Conservation (phyloP, 352 stramenopile genomes). For the Globisporangium nagaii region DNA sequence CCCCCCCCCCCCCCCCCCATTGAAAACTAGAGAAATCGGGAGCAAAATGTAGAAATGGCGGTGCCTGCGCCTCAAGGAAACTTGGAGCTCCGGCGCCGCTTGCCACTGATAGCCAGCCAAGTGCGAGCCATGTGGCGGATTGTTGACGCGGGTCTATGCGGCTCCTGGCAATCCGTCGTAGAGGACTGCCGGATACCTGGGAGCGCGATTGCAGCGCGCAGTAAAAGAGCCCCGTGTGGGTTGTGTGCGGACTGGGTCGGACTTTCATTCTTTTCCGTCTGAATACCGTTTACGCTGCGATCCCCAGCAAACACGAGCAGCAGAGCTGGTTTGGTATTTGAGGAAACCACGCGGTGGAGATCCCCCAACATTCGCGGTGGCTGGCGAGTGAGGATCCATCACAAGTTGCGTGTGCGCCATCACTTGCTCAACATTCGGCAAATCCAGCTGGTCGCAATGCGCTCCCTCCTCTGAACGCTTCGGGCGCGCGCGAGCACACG, state of each 20-base stretch:
- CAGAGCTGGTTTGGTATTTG: neutral
- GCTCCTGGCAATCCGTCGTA: neutral
- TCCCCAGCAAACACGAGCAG: neutral
- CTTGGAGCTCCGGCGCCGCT: neutral
- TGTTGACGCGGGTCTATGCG: neutral
- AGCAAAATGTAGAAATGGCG: neutral
- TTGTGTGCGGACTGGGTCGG: too few relatives aligned
- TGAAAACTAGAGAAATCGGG: neutral
- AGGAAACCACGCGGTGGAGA: neutral
- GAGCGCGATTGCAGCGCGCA: neutral
- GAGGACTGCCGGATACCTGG: neutral
- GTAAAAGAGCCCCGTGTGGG: too few relatives aligned
- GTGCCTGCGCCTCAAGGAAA: neutral
- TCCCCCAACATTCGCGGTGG: neutral
- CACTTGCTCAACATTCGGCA: conserved; percentile 1
- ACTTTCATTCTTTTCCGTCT: neutral
- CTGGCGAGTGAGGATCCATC: neutral
- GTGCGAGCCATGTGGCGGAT: neutral
- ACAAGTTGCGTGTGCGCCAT: neutral
- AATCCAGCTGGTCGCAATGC: neutral
- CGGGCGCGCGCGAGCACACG: neutral
- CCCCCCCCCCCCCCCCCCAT: too few relatives aligned
- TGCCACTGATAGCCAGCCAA: neutral
- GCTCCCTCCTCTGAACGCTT: neutral
- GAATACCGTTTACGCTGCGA: neutral